Evolutionary conservation across 306 rosid genomes (phyloP).

Genomic region (Acacia melanoxylon): DNA sequence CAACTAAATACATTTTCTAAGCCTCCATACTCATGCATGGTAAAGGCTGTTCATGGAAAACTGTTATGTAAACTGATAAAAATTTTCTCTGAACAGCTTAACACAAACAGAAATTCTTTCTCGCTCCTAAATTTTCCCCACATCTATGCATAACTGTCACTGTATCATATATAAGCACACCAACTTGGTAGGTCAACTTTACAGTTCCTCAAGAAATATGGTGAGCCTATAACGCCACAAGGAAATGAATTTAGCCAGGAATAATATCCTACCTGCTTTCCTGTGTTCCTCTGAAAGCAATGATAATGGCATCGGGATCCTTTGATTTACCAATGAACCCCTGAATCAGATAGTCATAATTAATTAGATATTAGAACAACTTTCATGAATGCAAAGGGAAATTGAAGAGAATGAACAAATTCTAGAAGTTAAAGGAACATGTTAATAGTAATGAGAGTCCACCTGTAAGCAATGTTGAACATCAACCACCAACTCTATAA

Average conservation of each 20-base stretch:
- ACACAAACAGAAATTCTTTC: background rate
- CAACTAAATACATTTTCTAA: conserved; percentile 13
- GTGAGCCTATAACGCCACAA: background rate
- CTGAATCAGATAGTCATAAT: conserved; percentile 41
- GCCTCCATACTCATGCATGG: conserved; percentile 1
- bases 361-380: conserved; percentile 16
- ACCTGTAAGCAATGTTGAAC: conserved; percentile 97
- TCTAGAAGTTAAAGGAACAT: conserved; percentile 14
- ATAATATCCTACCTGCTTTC: conserved; percentile 66
- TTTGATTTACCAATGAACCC: conserved; percentile 86
- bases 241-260: background rate
- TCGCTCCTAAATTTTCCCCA: conserved; percentile 22
- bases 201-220: background rate
- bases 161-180: background rate
- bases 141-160: conserved; percentile 1
- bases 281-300: conserved; percentile 97
- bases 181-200: background rate
- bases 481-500: conserved; percentile 92
- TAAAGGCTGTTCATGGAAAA: conserved; percentile 15
- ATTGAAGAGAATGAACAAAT: conserved; percentile 9
- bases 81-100: background rate
- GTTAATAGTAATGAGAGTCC: conserved; percentile 16
- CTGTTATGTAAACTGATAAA: background rate
- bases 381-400: conserved; percentile 7
- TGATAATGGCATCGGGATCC: conserved; percentile 74